Base-by-base conservation (phyloP, 495 filamentous ascomycete species). In the Xylaria nigripes region DNA sequence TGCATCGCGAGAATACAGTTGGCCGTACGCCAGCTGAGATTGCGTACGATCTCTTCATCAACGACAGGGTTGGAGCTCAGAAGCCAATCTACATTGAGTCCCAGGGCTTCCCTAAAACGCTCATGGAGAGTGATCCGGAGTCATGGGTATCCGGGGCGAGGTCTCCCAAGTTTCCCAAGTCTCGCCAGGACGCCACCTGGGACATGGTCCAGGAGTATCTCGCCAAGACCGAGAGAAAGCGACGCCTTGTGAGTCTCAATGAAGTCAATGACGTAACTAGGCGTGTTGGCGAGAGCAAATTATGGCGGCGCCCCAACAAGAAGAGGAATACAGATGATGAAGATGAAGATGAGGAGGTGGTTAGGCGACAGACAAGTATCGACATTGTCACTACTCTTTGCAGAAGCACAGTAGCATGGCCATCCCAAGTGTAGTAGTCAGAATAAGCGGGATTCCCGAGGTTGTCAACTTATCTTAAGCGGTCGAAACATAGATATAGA, bases 231-330 rank as follows among this genome's bases (percentile, higher is more conserved):
- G 42, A 29, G 12, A 51, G 48, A 25, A 86, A 83, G 70, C 71
- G 86, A 44, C 76, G 72, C 36, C 71, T 89, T 8, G 85, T 89
- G 24, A 84, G 74, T 51, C 66, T 89, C 55, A 74, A 78, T 57
- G 84, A 89, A 61, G 85, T 85, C 9, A 89, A 87, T 55, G 83
- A 87, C 59, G 84, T 89, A 7, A 80, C 85, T 2, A 83, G 80
- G 63, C 64, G 86, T 25, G 60, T 90, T 43, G 77, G 77, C 23
- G 58, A 72, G 54, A 60, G 63, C 53, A 56, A 68, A 36, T 38
- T 52, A 24, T 50, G 47, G 57, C 56, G 57, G 50, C 67, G 62
- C 32, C 65, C 65, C 40, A 53, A 50, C 48, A 40, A 40, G 45
- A 48, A 43, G 23, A 34, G 13, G 4, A 30, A 32, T n/a, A n/a